A percentile compares a stretch with the other conserved stretches of the same genome.
Evolutionary conservation across 2,329 filamentous ascomycete species (phyloP).

Genomic region (Fusarium sp.): DNA sequence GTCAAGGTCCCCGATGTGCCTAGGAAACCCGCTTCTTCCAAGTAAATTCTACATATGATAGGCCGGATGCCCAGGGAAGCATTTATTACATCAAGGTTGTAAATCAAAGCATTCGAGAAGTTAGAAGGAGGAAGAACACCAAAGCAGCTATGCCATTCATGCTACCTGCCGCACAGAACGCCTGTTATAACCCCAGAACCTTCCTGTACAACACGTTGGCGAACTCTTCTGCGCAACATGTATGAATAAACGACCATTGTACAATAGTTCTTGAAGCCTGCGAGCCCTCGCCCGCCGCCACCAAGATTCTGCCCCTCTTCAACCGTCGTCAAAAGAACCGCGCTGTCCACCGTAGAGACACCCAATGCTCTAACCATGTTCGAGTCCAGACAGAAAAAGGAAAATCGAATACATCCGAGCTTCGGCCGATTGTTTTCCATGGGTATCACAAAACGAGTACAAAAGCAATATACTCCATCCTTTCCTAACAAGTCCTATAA

Average conservation of each 20-base stretch:
- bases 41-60: conserved; percentile 32
- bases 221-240: conserved; percentile 32
- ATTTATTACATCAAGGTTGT: conserved; percentile 10
- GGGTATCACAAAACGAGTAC: conserved; percentile 53
- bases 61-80: conserved; percentile 4
- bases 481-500: conserved; percentile 26
- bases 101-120: background rate
- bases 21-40: conserved; percentile 55
- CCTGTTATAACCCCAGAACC: conserved; percentile 25
- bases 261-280: conserved; percentile 34
- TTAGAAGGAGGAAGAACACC: conserved; percentile 14
- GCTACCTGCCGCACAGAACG: conserved; percentile 31
- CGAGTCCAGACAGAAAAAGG: conserved; percentile 34
- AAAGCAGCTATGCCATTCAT: conserved; percentile 28
- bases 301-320: conserved; percentile 28
- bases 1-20: conserved; percentile 87
- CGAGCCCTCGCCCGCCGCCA: conserved; percentile 20
- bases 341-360: conserved; percentile 17
- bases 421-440: conserved; percentile 42
- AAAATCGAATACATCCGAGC: conserved; percentile 34
- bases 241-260: conserved; percentile 38
- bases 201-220: conserved; percentile 38
- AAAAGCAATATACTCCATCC: conserved; percentile 40
- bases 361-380: conserved; percentile 26
- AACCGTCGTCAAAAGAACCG: conserved; percentile 25